Conservation (phyloP, 495 filamentous ascomycete species). For the Lasiosphaeria ovina region DNA sequence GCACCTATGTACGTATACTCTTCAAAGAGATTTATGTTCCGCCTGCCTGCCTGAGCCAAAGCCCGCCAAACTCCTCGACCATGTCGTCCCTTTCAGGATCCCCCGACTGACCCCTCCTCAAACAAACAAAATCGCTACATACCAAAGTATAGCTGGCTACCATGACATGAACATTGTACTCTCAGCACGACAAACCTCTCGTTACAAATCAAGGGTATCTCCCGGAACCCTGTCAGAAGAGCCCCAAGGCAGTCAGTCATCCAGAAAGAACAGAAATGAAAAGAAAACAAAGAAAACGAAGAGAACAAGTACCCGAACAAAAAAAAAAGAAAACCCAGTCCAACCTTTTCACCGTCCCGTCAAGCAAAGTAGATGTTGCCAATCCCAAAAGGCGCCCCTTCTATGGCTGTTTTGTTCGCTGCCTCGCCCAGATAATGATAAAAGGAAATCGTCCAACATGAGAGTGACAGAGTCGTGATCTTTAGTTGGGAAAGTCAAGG, state of each 20-base stretch:
- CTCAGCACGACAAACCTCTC: slow-evolving; percentile 7
- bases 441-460: neutral
- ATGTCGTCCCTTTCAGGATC: neutral
- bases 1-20: slow-evolving; percentile 1
- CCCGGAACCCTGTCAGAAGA: slow-evolving; percentile 13
- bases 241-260: slow-evolving; percentile 9
- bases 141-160: slow-evolving; percentile 7
- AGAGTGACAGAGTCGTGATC: neutral
- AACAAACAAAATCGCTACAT: neutral
- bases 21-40: neutral
- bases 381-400: slow-evolving; percentile 1
- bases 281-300: neutral
- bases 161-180: slow-evolving; percentile 16
- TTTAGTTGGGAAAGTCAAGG: neutral
- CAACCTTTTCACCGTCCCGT: neutral
- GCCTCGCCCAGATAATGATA: slow-evolving; percentile 12
- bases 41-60: neutral
- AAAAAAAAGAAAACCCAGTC: slow-evolving; percentile 2
- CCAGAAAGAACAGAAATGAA: neutral
- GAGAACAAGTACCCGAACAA: neutral
- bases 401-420: slow-evolving; percentile 12
- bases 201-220: slow-evolving; percentile 24
- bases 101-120: neutral
- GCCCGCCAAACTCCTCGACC: neutral
- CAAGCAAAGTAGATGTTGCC: neutral